phyloP scores from a whole-genome alignment of 2,329 filamentous ascomycete species.

The Leptographium wingfieldii region DNA sequence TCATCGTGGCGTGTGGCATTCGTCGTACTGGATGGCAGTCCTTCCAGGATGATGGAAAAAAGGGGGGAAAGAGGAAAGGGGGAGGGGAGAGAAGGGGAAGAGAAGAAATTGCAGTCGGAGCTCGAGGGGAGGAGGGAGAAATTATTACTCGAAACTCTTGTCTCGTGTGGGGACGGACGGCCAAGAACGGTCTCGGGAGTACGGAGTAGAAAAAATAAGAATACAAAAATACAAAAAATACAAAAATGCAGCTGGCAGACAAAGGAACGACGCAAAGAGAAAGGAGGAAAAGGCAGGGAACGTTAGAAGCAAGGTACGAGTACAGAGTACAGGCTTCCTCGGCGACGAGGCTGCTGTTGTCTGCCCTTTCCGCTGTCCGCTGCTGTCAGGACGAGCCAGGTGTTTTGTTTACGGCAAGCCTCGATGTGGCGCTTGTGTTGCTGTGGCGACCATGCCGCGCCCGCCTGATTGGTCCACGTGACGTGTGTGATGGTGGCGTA shows the following conservation, averaged over 20 bases:
- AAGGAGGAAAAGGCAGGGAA: background rate
- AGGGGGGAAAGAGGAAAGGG: background rate
- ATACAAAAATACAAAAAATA: too few species aligned
- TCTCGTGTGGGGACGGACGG: too few species aligned
- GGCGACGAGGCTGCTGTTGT: too few species aligned
- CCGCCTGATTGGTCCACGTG: background rate
- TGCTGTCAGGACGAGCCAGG: background rate
- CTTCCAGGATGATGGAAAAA: too few species aligned
- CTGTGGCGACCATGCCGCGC: constrained; percentile 2
- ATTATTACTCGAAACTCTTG: too few species aligned
- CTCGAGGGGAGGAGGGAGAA: too few species aligned
- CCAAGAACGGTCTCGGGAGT: background rate
- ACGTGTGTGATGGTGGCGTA: constrained; percentile 1
- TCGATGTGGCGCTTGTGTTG: constrained; percentile 5
- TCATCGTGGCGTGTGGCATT: constrained; percentile 24
- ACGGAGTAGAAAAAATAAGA: background rate
- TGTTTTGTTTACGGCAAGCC: constrained; percentile 1
- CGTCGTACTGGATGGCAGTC: background rate
- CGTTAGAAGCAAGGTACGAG: too few species aligned
- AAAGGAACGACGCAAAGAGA: background rate
- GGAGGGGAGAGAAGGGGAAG: background rate
- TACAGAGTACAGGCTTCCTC: too few species aligned
- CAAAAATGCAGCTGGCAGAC: background rate
- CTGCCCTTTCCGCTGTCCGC: too few species aligned
- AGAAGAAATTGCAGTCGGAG: too few species aligned